Evolutionary conservation across 495 filamentous ascomycete genomes (phyloP), one percentile per base, ranked within the genome.

Genomic region (Hamigera avellanea): DNA sequence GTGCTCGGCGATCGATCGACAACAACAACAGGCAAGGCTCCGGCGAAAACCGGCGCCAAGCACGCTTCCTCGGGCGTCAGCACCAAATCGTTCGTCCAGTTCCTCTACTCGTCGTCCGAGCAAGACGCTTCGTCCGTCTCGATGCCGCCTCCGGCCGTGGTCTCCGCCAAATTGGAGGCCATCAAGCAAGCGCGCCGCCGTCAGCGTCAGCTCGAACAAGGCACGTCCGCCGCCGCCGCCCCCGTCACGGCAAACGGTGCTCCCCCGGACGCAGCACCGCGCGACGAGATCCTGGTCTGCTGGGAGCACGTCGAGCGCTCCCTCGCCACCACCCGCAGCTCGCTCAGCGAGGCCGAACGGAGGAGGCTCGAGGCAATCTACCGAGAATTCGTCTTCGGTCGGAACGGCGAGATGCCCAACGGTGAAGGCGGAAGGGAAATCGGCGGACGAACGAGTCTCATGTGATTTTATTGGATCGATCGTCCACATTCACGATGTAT

Each of bases 351-450:
- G 2, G 64, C 81, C 18, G 91, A 98, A 62, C 69, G 78, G 46
- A 66, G 57, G 46, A 69, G 89, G 42, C 50, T 98, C 43, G 69
- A 72, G 49, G 69, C 66, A 5, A 94, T 98, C 40, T 98, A 98
- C 53, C 66, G 70, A 5, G 93, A 96, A 66, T 98, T 98, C 65
- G 73, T 95, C 3, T 79, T 80, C 6, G 86, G 85, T 6, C 70
- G 91, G 41, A 93, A 86, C 54, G 91, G 91, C 17, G 91, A 95
- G 55, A 86, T 98, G 86, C 82, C 73, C 27, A 87, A 77, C 57
- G 91, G 91, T 8, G 81, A 98, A 56, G 86, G 81, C 1, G 76
- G 75, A 17, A 91, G 74, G 55, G 91, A 98, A 59, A 73, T 98
- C 53, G 91, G 91, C 2, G 93, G 91, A 14, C 66, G 91, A 51